phyloP scores from a whole-genome alignment of 192 early-diverging fungal genomes.

The Haplosporangium gracile region DNA sequence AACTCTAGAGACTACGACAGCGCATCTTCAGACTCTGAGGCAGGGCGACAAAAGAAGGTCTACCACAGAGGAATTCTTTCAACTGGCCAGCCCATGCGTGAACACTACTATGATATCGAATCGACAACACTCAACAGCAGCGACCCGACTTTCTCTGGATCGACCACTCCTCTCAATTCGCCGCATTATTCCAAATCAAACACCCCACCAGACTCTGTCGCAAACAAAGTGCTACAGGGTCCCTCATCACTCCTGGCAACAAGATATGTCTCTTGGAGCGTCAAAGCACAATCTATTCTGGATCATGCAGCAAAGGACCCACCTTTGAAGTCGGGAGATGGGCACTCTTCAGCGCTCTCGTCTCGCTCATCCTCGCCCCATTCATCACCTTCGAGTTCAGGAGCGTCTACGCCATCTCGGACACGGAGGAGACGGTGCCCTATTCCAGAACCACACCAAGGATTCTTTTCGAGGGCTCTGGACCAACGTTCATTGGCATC shows the following conservation, averaged over 20 bases:
- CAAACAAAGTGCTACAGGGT: conserved; percentile 41
- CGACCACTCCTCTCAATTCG: conserved; percentile 42
- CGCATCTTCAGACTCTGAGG: conserved; percentile 52
- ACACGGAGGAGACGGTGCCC: conserved; percentile 33
- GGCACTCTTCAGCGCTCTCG: conserved; percentile 12
- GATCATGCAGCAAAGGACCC: conserved; percentile 32
- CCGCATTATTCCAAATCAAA: conserved; percentile 12
- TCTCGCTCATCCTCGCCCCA: conserved; percentile 36
- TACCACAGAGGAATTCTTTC: conserved; percentile 46
- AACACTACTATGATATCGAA: conserved; percentile 53
- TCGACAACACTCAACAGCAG: conserved; percentile 50
- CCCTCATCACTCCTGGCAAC: conserved; percentile 34
- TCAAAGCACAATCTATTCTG: conserved; percentile 53
- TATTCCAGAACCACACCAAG: conserved; percentile 53
- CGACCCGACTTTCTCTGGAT: conserved; percentile 49
- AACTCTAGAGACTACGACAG: conserved; percentile 50
- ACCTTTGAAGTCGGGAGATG: conserved; percentile 17
- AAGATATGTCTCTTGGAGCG: conserved; percentile 49
- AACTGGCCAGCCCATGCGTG: conserved; percentile 31
- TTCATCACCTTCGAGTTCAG: conserved; percentile 43
- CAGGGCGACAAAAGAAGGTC: conserved; percentile 32
- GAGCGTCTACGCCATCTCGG: conserved; percentile 46
- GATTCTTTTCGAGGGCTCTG: conserved; percentile 51
- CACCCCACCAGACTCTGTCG: conserved; percentile 19
- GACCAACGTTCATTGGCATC: conserved; percentile 52